Evolutionary conservation across 371 early-diverging fungal genomes (phyloP).

Genomic region (Encephalitozoon romaleae): DNA sequence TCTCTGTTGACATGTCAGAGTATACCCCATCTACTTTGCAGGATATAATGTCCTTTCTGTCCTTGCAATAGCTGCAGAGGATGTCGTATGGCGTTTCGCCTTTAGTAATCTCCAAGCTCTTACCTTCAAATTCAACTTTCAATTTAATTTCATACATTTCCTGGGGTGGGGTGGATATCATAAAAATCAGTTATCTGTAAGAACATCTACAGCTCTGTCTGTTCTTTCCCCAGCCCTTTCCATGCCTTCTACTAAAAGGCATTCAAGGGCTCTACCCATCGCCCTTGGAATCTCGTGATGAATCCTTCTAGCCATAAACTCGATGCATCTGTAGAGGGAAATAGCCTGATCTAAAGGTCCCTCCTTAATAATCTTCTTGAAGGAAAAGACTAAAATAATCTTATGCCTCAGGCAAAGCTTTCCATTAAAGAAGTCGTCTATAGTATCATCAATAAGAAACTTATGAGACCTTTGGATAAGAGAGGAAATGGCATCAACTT

Average conservation of each 20-base stretch:
- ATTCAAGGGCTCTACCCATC: neutral
- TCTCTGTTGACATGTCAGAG: constrained; percentile 78
- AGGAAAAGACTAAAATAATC: neutral
- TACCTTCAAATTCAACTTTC: constrained; percentile 7
- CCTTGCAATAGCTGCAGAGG: constrained; percentile 2
- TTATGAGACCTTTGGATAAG: neutral
- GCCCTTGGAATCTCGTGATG: neutral
- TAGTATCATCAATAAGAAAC: neutral
- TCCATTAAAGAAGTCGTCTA: neutral
- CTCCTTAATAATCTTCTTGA: neutral
- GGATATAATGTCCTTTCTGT: constrained; percentile 42
- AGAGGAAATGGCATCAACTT: constrained; percentile 5
- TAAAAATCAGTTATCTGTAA: neutral
- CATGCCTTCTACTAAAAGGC: neutral
- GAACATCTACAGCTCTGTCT: neutral
- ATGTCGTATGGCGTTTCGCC: constrained; percentile 40
- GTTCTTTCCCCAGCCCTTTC: neutral
- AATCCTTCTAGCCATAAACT: neutral
- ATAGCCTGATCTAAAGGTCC: neutral
- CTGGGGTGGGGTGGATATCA: neutral
- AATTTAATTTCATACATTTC: neutral
- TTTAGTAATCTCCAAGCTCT: neutral
- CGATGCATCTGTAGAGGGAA: neutral
- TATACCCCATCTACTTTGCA: constrained; percentile 69
- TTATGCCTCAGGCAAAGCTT: neutral